phyloP scores from a whole-genome alignment of 2,329 filamentous ascomycete species.

The Penicillium sp. region DNA sequence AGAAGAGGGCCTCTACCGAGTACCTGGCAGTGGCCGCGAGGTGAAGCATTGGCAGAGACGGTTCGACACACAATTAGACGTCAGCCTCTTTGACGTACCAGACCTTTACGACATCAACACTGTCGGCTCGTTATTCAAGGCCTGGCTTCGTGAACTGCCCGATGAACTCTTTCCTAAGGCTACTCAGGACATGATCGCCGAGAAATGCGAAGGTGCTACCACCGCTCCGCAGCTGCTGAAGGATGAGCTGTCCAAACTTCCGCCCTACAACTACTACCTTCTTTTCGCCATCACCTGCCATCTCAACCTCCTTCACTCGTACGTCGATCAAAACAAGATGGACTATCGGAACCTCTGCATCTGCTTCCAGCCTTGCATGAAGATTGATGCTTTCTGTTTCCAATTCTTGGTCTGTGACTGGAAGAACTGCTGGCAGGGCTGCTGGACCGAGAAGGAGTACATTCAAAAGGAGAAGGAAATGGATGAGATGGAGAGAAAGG shows the following conservation, averaged over 20 bases:
- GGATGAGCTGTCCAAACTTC: constrained; percentile 89
- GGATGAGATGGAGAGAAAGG: constrained; percentile 35
- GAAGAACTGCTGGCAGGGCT: constrained; percentile 96
- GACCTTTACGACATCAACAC: constrained; percentile 96
- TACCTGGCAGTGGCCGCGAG: constrained; percentile 85
- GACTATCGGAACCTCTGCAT: constrained; percentile 94
- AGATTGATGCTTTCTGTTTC: constrained; percentile 93
- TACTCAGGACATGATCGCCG: constrained; percentile 76
- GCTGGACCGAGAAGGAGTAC: constrained; percentile 82
- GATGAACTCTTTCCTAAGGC: constrained; percentile 89
- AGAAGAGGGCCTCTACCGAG: constrained; percentile 88
- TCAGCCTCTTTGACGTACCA: constrained; percentile 83
- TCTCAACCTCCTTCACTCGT: constrained; percentile 84
- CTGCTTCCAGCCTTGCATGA: constrained; percentile 96
- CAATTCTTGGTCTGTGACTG: constrained; percentile 93
- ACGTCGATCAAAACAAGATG: constrained; percentile 97
- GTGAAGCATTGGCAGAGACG: constrained; percentile 91
- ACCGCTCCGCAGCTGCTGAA: constrained; percentile 82
- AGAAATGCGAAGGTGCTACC: constrained; percentile 76
- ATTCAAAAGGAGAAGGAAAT: constrained; percentile 60
- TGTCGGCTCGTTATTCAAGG: constrained; percentile 93
- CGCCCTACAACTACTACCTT: constrained; percentile 96
- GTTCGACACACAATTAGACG: constrained; percentile 87
- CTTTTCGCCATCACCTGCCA: constrained; percentile 97
- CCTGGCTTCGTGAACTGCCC: constrained; percentile 91